Conservation (phyloP, 306 rosid genomes). For the Castanea mollissima region DNA sequence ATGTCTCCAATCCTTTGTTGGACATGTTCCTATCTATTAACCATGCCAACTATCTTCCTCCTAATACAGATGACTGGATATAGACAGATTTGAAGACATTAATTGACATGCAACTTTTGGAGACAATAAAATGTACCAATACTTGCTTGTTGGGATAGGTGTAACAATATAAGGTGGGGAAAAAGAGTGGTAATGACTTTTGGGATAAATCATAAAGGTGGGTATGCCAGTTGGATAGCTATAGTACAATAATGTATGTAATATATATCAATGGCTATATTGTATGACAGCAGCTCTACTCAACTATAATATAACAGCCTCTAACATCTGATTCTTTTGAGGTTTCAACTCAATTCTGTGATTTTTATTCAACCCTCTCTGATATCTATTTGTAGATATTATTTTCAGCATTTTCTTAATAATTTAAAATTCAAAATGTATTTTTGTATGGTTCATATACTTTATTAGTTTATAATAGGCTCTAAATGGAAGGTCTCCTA, state of each 20-base stretch:
- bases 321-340: not conserved
- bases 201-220: not conserved
- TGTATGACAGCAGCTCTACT: not conserved
- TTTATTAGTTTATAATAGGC: not conserved
- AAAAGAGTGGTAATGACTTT: not conserved
- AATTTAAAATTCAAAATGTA: not conserved
- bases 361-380: not conserved
- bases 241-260: not conserved
- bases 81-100: not conserved
- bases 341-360: not conserved
- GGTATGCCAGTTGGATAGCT: not conserved
- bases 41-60: not conserved
- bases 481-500: not conserved
- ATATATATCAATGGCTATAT: too few species aligned
- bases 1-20: not conserved
- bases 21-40: not conserved
- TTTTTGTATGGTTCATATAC: not conserved
- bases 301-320: not conserved
- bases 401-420: not conserved
- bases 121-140: not conserved
- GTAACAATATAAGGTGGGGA: not conserved
- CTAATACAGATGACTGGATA: not conserved
- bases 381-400: not conserved
- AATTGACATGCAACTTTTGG: not conserved
- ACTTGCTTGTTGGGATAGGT: not conserved